Evolutionary conservation across 768 basidiomycete genomes (phyloP).

Genomic region (Gelatoporia subvermispora): DNA sequence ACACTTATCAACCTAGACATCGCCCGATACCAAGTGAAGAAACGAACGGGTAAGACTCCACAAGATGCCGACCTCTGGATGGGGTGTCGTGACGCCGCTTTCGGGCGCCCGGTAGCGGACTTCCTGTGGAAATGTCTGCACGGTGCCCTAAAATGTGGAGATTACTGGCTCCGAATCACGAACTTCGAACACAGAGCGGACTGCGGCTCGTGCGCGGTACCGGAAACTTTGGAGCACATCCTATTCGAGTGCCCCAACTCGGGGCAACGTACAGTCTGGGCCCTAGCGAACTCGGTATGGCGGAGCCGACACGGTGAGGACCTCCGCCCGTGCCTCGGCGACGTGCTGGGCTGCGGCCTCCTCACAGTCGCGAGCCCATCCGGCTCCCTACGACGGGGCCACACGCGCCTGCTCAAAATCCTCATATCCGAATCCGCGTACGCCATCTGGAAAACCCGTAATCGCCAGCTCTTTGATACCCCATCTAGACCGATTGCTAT

Average conservation of each 20-base stretch:
- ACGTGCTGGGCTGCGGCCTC: too few relatives aligned
- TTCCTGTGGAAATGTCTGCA: slow-evolving; percentile 5
- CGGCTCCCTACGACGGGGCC: too few relatives aligned
- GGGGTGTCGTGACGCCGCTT: background rate
- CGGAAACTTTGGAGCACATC: slow-evolving; percentile 3
- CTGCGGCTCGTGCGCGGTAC: background rate
- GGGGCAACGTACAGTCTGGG: too few relatives aligned
- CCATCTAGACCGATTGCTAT: too few relatives aligned
- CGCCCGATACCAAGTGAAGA: background rate
- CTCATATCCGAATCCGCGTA: too few relatives aligned
- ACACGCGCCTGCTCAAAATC: too few relatives aligned
- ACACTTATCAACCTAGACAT: background rate
- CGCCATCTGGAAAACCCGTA: too few relatives aligned
- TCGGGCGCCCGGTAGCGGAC: background rate
- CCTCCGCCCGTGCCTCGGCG: too few relatives aligned
- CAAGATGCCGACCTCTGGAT: background rate
- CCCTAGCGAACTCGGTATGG: too few relatives aligned
- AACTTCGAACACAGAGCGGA: background rate
- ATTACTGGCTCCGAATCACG: slow-evolving; percentile 2
- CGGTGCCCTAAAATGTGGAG: background rate
- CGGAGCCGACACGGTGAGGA: too few relatives aligned
- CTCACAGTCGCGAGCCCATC: too few relatives aligned
- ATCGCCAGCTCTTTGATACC: too few relatives aligned
- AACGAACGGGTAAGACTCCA: background rate
- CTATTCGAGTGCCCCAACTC: background rate